A percentile compares a stretch with the other conserved stretches of the same genome.
Evolutionary conservation across 768 basidiomycete genomes (phyloP).

Genomic region (Lactarius hatsudake): DNA sequence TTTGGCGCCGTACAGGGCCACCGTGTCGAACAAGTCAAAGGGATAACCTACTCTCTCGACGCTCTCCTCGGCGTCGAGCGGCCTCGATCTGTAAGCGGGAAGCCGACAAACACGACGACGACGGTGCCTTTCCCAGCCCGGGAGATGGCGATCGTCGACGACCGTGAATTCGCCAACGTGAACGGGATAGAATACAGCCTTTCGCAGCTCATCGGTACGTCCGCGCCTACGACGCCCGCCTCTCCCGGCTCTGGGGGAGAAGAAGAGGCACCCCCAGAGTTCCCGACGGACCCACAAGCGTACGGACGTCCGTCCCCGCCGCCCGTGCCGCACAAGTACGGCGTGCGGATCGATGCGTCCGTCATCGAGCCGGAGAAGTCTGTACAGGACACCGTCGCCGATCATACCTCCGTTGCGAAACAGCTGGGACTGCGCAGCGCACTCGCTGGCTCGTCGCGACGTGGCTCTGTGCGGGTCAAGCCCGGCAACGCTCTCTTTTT

Average conservation of each 20-base stretch:
- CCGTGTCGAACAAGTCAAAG: slow-evolving; percentile 95
- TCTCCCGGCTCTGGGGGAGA: slow-evolving; percentile 30
- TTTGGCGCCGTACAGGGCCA: slow-evolving; percentile 79
- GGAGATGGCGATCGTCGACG: slow-evolving; percentile 66
- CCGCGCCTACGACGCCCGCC: slow-evolving; percentile 39
- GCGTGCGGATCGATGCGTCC: slow-evolving; percentile 71
- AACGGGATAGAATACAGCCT: slow-evolving; percentile 97
- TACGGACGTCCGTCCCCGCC: slow-evolving; percentile 31
- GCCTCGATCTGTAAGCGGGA: slow-evolving; percentile 40
- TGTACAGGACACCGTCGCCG: slow-evolving; percentile 55
- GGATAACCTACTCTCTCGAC: slow-evolving; percentile 93
- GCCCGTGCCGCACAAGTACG: slow-evolving; percentile 49
- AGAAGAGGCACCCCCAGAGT: slow-evolving; percentile 23
- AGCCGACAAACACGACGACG: slow-evolving; percentile 22
- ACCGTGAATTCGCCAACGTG: slow-evolving; percentile 91
- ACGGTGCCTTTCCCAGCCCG: slow-evolving; percentile 41
- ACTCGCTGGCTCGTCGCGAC: slow-evolving; percentile 38
- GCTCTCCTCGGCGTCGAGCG: slow-evolving; percentile 81
- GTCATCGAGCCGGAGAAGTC: slow-evolving; percentile 56
- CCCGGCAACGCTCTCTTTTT: slow-evolving; percentile 88
- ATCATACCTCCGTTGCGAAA: slow-evolving; percentile 68
- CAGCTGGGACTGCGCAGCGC: slow-evolving; percentile 60
- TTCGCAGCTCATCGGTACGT: slow-evolving; percentile 76
- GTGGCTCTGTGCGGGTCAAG: slow-evolving; percentile 43
- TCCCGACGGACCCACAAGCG: slow-evolving; percentile 23